These are phyloP conservation scores for Phytopythium ostracodes DNA, from an alignment of 352 stramenopile species.

Conservation along the genomic window DNA sequence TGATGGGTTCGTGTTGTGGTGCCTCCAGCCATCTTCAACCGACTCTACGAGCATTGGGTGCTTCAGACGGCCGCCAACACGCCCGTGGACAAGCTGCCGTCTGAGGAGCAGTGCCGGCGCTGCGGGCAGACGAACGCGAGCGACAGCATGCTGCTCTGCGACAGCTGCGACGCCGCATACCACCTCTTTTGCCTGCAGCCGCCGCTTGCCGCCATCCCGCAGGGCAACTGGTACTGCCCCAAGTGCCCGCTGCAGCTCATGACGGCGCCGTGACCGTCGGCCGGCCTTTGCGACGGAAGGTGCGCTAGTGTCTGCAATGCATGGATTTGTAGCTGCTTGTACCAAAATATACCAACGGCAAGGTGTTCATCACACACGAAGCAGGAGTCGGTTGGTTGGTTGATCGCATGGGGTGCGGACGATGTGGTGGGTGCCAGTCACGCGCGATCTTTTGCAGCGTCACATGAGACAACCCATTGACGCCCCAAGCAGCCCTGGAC, in stretches of 20 bases:
- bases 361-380: too few species aligned
- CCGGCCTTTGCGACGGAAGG: constrained; percentile 21
- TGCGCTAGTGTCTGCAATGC: too few species aligned
- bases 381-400: too few species aligned
- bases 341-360: too few species aligned
- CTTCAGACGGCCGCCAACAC: constrained; percentile 47
- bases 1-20: constrained; percentile 16
- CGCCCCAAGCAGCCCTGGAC: too few species aligned
- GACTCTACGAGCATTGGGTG: constrained; percentile 78
- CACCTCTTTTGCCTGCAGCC: constrained; percentile 79
- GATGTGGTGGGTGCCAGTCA: too few species aligned
- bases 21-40: constrained; percentile 68
- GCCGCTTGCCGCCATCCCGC: constrained; percentile 51
- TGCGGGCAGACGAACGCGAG: constrained; percentile 60
- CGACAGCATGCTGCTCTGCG: constrained; percentile 79
- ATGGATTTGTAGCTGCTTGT: too few species aligned
- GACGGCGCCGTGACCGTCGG: background rate
- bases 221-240: constrained; percentile 79
- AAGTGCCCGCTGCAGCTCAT: constrained; percentile 56
- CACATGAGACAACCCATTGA: too few species aligned
- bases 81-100: constrained; percentile 40
- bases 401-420: too few species aligned
- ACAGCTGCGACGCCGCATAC: constrained; percentile 82
- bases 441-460: too few species aligned
- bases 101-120: constrained; percentile 65